Base-by-base conservation (phyloP, 106 monocot species). In the Chionographis japonica region DNA sequence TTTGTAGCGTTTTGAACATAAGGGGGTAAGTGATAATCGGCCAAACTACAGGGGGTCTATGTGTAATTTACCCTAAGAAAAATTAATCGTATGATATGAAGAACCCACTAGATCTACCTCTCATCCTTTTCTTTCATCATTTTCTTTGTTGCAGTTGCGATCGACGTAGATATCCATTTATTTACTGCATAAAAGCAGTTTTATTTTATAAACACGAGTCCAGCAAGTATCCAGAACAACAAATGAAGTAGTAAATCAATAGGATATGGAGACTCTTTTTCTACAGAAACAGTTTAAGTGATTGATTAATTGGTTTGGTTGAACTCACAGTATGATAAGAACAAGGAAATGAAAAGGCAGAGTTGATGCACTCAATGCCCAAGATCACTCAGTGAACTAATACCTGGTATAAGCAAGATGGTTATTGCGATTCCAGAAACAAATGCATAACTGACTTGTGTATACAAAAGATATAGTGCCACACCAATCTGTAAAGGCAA, bases 41-140 rank as follows among this genome's bases (percentile, higher is more conserved):
- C n/a, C n/a, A n/a, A n/a, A n/a, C n/a, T n/a, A n/a, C n/a, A n/a
- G n/a, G n/a, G n/a, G n/a, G n/a, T n/a, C n/a, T n/a, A n/a, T n/a
- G n/a, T n/a, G n/a, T n/a, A n/a, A n/a, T n/a, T n/a, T 46, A 46
- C 5, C 4, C 54, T 13, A 54, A 13, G 3, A 69, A 11, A 55
- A n/a, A 54, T 38, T 37, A 56, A 65, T 17, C 20, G 12, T 27
- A 27, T 27, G 37, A 60, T 49, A 71, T 65, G 56, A 15, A 27
- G 27, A 11, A 63, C 12, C 11, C 13, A 65, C 19, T 60, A 13
- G 39, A 6, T 37, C 66, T 68, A 98, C 97, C 97, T 98, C 74
- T 92, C 90, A 72, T 98, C 97, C 79, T 98, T 98, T 66, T 98
- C 66, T 68, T 80, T 92, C 97, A 98, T 90, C 97, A 98, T 98